Evolutionary conservation across 2,329 filamentous ascomycete genomes (phyloP), one percentile per base, ranked within the genome.

Genomic region (Colletotrichum sp.): DNA sequence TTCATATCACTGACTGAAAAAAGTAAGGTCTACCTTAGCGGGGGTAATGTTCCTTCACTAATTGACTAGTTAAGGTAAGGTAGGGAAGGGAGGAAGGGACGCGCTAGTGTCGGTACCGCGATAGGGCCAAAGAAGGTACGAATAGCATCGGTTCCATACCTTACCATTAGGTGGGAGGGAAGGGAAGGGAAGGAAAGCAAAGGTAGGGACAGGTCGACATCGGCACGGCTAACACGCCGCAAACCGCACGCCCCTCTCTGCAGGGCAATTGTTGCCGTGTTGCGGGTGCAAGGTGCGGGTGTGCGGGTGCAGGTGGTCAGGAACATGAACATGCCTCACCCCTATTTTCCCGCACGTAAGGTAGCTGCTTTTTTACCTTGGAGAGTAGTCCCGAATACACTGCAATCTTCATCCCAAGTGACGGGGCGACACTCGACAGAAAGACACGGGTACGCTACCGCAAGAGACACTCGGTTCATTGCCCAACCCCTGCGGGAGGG

Each of bases 301-400:
- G 43, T 21, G 43, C 43, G 21, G n/a, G 34, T 54, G 47, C 16
- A n/a, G 27, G 55, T 55, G 47, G 51, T 33, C 16, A 58, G 64
- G 67, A 65, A 65, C 66, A 70, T 64, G 59, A 64, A 38, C 61
- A 70, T 70, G 54, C 38, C 51, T 65, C 38, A 63, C 67, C 70
- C 54, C 36, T 55, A 54, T 47, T 54, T 38, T 43, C 16, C 34
- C 31, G 34, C 59, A 62, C 34, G 16, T 27, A 33, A 57, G 16
- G 36, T n/a, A 12, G 70, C 36, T 24, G 31, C 27, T 33, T n/a
- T n/a, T 33, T 31, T 16, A 38, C 33, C 16, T 62, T 24, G 18
- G 38, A 47, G 38, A 47, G 43, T 6, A 51, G 43, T 51, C 43
- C 43, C 43, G 11, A n/a, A 51, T 36, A 27, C 18, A 27, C 59